Evolutionary conservation across 257 asterid genomes (phyloP), one percentile per base, ranked within the genome.

Genomic region (Solanum appendiculatum): DNA sequence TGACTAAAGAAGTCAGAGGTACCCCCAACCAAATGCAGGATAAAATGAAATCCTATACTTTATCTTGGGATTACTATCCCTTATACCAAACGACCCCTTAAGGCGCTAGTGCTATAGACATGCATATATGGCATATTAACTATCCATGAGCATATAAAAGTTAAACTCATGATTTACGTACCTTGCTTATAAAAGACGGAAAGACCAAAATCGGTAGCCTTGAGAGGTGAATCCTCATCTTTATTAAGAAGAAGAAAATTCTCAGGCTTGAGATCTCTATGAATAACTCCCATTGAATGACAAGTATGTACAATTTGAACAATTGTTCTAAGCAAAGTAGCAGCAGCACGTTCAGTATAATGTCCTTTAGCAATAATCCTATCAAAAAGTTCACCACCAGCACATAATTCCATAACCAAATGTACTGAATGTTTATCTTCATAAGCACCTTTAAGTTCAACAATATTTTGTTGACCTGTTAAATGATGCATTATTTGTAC

Each of bases 321-420:
- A 42, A 96, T 95, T 1, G 99, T 96, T 88, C 99, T 88, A 46
- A 96, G 70, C 88, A 95, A 86, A 16, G 98, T 93, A 0, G 99
- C 98, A 0, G 98, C 99, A 2, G 98, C 99, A 0, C 98, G 92
- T 66, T 96, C 99, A 0, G 98, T 94, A 66, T 93, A 96, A 75
- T 96, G 96, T 2, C 99, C 99, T 90, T 90, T 93, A 11, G 99
- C 92, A 10, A 96, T 96, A 34, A 96, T 96, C 34, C 99, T 92
- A 88, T 96, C 99, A 87, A 96, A 96, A 9, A 96, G 95, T 93
- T 96, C 99, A 23, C 99, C 99, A 13, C 99, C 99, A 18, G 95
- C 98, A 85, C 99, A 96, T 29, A 96, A 88, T 92, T 96, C 98
- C 98, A 96, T 93, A 81, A 96, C 98, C 87, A 96, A 82, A 75